Evolutionary conservation across 163 green algal genomes (phyloP), one percentile per base, ranked within the genome.

Genomic region (Volvox carteri): DNA sequence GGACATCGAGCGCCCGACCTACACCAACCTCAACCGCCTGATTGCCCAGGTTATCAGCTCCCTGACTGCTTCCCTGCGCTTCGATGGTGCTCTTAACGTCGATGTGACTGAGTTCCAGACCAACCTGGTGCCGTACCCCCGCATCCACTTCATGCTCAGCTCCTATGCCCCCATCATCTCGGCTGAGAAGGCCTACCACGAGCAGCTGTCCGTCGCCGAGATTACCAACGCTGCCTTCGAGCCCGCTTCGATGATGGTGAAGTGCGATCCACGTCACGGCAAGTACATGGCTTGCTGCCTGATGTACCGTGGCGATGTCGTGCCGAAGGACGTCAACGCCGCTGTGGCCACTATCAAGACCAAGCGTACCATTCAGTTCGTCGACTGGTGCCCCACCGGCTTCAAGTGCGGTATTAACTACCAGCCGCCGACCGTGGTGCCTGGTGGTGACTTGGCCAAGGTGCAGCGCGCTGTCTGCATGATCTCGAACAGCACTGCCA

Each of bases 81-180:
- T 99, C 77, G 98, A 99, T 87, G 98, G 98, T 88, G 98, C 98
- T 76, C 94, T 99, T 50, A 99, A 99, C 94, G 98, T 99, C 86
- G 98, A 99, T 92, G 94, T 99, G 73, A 99, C 98, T 77, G 98
- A 99, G 97, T 99, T 99, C 97, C 98, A 99, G 96, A 99, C 98
- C 95, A 99, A 99, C 96, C 93, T 99, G 95, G 98, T 99, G 94
- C 98, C 98, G 85, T 99, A 99, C 95, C 98, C 98, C 44, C 96
- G 98, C 91, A 99, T 99, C 93, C 98, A 99, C 96, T 99, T 99
- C 94, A 99, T 99, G 98, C 96, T 99, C 68, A 98, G 95, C 54
- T 99, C 96, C 44, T 99, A 99, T 92, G 98, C 98, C 21, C 98
- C 98, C 33, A 97, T 99, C 83, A 99, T 99, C 95, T 98, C 95